These are phyloP conservation scores for Theobroma cacao DNA, from an alignment of 345 rosid genomes.

Conservation along the genomic window DNA sequence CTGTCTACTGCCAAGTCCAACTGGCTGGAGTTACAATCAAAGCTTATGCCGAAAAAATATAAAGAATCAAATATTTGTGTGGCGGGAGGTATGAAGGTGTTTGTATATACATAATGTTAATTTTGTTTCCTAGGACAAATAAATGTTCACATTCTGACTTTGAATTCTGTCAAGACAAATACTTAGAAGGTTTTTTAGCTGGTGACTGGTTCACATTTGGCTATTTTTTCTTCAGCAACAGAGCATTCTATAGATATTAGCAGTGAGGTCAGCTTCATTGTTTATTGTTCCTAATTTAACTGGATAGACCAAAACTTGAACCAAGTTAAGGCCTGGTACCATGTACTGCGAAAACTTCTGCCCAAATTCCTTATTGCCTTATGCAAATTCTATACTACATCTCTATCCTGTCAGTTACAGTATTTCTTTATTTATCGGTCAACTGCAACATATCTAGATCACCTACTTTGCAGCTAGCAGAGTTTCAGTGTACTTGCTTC, in stretches of 20 bases:
- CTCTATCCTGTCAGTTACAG: background rate
- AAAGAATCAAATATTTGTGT: constrained; percentile 86
- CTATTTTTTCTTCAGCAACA: background rate
- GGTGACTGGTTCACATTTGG: background rate
- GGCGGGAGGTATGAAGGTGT: constrained; percentile 88
- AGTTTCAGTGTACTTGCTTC: background rate
- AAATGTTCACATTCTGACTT: background rate
- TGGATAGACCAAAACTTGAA: background rate
- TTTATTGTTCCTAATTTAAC: background rate
- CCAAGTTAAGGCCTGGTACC: background rate
- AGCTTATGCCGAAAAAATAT: constrained; percentile 56
- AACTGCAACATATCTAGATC: background rate
- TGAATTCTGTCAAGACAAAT: background rate
- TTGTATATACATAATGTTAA: constrained; percentile 20
- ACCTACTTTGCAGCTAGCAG: background rate
- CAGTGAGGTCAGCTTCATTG: background rate
- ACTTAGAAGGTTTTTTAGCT: background rate
- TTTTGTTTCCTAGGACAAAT: background rate
- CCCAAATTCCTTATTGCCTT: background rate
- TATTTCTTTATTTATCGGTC: too few species aligned
- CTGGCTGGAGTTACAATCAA: constrained; percentile 95
- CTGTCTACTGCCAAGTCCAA: constrained; percentile 64
- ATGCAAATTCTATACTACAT: background rate
- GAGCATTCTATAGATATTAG: background rate
- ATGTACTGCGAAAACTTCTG: background rate